Percentiles rank a stretch among this genome's conserved stretches.
These are phyloP conservation scores for Aspergillus fructus DNA, from an alignment of 2,329 filamentous ascomycete genomes.

Conservation along the genomic window DNA sequence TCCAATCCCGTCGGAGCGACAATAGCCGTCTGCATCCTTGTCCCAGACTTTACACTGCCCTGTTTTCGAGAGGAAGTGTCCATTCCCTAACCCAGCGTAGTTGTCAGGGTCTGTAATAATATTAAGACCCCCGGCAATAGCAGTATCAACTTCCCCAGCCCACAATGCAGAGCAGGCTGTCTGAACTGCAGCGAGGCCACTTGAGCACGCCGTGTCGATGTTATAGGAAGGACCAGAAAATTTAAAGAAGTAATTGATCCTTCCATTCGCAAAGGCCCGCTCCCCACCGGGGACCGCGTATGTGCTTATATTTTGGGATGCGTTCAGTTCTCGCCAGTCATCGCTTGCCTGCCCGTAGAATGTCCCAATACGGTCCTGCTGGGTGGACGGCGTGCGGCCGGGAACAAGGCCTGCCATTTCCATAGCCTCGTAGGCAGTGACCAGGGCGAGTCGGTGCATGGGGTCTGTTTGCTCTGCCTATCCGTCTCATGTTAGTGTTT, in stretches of 20 bases:
- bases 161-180: conserved; percentile 69
- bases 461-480: conserved; percentile 75
- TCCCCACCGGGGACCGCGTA: conserved; percentile 64
- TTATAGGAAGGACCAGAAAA: conserved; percentile 70
- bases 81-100: conserved; percentile 68
- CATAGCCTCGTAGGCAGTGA: conserved; percentile 75
- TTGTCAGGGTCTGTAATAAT: conserved; percentile 73
- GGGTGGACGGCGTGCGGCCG: conserved; percentile 65
- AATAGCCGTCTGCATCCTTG: conserved; percentile 54
- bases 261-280: conserved; percentile 58
- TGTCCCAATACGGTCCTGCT: conserved; percentile 62
- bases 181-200: conserved; percentile 63
- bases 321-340: conserved; percentile 64
- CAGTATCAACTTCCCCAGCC: conserved; percentile 74
- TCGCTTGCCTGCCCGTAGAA: conserved; percentile 73
- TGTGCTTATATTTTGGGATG: conserved; percentile 67
- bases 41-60: conserved; percentile 54
- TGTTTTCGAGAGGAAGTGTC: conserved; percentile 28
- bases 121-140: conserved; percentile 73
- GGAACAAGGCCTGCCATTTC: conserved; percentile 75
- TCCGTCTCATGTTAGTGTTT: not conserved
- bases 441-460: conserved; percentile 73
- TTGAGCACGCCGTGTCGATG: conserved; percentile 72
- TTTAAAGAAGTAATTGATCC: conserved; percentile 75
- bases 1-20: conserved; percentile 52